phyloP scores from a whole-genome alignment of 768 basidiomycete genomes.

The Tulasnella sp. region DNA sequence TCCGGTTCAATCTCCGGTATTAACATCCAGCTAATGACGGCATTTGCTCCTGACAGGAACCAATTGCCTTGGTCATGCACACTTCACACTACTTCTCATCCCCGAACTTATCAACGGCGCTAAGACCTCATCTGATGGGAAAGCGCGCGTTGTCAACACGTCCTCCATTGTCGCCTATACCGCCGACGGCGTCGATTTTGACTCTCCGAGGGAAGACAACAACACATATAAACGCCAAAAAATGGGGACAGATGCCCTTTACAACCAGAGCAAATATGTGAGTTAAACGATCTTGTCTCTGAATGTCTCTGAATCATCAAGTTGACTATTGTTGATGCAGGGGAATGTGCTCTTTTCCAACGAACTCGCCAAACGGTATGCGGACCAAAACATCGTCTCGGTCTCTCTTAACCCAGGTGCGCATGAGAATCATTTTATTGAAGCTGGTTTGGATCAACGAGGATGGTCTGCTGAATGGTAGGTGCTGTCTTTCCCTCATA shows the following conservation, averaged over 20 bases:
- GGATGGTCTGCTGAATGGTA: too few species aligned
- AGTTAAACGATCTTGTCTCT: neutral
- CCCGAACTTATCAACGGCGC: slow-evolving; percentile 8
- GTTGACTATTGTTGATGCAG: neutral
- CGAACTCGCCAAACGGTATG: slow-evolving; percentile 16
- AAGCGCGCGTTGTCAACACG: slow-evolving; percentile 14
- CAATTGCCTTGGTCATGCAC: slow-evolving; percentile 11
- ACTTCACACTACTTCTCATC: slow-evolving; percentile 14
- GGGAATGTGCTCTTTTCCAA: slow-evolving; percentile 21
- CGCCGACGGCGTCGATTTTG: neutral
- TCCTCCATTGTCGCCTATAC: slow-evolving; percentile 10
- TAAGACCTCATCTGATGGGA: slow-evolving; percentile 7
- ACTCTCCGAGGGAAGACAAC: neutral
- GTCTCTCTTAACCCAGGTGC: slow-evolving; percentile 21
- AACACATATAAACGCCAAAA: neutral
- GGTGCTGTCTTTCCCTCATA: too few species aligned
- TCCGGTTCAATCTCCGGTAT: too few species aligned
- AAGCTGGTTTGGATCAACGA: too few species aligned
- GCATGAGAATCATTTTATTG: too few species aligned
- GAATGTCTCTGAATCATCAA: too few species aligned
- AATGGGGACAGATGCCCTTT: neutral
- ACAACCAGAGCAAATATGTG: slow-evolving; percentile 31
- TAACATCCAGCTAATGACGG: too few species aligned
- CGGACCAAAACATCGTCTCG: slow-evolving; percentile 16
- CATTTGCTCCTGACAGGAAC: neutral